Conservation (phyloP, 768 basidiomycete species). For the Sutorius australiensis region DNA sequence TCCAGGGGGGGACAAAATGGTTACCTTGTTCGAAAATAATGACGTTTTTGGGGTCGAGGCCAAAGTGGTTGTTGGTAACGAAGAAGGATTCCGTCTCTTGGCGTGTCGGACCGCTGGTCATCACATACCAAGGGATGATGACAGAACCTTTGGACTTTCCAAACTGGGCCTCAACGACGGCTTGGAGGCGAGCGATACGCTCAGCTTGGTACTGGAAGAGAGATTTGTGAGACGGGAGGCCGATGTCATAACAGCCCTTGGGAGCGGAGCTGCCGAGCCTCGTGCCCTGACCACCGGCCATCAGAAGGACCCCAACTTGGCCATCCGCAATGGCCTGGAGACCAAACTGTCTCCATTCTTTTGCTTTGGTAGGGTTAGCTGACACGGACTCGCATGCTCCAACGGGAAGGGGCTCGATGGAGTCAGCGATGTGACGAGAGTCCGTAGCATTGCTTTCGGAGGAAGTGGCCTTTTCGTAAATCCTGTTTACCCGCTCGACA, state of each 20-base stretch:
- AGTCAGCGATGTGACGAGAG: slow-evolving; percentile 38
- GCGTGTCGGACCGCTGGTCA: slow-evolving; percentile 97
- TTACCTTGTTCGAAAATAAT: slow-evolving; percentile 96
- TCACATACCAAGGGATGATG: slow-evolving; percentile 93
- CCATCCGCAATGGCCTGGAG: slow-evolving; percentile 76
- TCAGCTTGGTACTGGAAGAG: slow-evolving; percentile 99
- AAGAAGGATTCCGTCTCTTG: slow-evolving; percentile 85
- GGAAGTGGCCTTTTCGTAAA: slow-evolving; percentile 73
- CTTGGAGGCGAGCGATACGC: slow-evolving; percentile 82
- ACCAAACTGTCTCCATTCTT: slow-evolving; percentile 75
- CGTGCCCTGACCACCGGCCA: slow-evolving; percentile 98
- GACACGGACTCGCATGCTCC: slow-evolving; percentile 65
- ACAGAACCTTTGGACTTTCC: slow-evolving; percentile 57
- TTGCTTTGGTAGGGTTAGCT: slow-evolving; percentile 49
- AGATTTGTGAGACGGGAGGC: slow-evolving; percentile 85
- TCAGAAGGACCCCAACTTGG: slow-evolving; percentile 90
- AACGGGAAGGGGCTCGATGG: slow-evolving; percentile 80
- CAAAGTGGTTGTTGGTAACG: slow-evolving; percentile 71
- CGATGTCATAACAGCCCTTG: slow-evolving; percentile 98
- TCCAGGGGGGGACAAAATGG: slow-evolving; percentile 15
- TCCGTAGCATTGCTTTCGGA: slow-evolving; percentile 53
- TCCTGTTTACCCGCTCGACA: slow-evolving; percentile 86
- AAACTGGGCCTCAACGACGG: slow-evolving; percentile 58
- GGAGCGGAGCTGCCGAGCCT: slow-evolving; percentile 88
- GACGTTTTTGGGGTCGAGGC: slow-evolving; percentile 73